A percentile compares a stretch with the other conserved stretches of the same genome.
phyloP scores from a whole-genome alignment of 495 filamentous ascomycete genomes.

The Thermochaetoides thermophila region DNA sequence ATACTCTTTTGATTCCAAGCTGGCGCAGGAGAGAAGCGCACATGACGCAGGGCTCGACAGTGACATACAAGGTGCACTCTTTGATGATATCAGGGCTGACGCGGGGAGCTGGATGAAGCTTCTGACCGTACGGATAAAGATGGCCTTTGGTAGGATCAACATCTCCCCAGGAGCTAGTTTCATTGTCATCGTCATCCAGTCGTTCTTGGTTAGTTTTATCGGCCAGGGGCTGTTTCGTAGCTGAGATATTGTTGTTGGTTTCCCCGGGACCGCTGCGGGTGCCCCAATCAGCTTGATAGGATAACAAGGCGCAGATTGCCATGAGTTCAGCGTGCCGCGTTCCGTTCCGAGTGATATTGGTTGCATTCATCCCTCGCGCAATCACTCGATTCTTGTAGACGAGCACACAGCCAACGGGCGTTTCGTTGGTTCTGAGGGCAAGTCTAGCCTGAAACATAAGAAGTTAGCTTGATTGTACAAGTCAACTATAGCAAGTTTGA shows the following conservation, averaged over 20 bases:
- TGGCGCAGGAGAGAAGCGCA: constrained; percentile 87
- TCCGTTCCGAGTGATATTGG: constrained; percentile 72
- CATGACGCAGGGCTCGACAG: constrained; percentile 97
- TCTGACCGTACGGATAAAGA: constrained; percentile 35
- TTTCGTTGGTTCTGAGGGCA: constrained; percentile 72
- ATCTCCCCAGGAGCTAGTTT: constrained; percentile 24
- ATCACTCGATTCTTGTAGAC: constrained; percentile 62
- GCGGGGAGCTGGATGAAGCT: constrained; percentile 29
- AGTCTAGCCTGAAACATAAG: constrained; percentile 50
- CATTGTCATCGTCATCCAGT: not conserved
- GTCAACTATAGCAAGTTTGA: constrained; percentile 1
- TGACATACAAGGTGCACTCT: constrained; percentile 79
- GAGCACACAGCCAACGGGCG: constrained; percentile 90
- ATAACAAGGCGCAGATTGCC: constrained; percentile 49
- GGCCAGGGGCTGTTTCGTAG: constrained; percentile 6
- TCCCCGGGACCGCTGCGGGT: not conserved
- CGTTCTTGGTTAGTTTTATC: constrained; percentile 10
- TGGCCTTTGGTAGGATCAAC: constrained; percentile 30
- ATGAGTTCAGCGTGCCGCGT: constrained; percentile 92
- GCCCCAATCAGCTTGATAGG: no score
- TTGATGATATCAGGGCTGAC: constrained; percentile 41
- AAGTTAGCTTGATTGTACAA: constrained; percentile 5
- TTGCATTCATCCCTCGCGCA: constrained; percentile 86
- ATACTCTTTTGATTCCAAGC: constrained; percentile 65
- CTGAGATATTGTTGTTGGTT: not conserved